Conservation (phyloP, 768 basidiomycete genomes). For the Rhodotorula babjevae region DNA sequence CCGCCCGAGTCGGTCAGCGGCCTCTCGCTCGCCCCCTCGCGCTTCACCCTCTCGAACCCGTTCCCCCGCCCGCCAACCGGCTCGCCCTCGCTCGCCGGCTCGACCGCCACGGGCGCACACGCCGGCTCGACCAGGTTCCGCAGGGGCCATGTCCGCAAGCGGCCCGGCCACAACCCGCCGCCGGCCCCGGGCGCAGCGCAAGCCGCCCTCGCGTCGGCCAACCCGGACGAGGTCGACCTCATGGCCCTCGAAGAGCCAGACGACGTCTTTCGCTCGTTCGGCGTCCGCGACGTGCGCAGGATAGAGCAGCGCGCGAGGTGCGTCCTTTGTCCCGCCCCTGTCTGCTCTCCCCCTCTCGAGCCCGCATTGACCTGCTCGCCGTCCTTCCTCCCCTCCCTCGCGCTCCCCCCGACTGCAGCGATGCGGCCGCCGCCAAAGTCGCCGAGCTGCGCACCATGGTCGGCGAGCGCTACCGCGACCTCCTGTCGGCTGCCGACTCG, state of each 20-base stretch:
- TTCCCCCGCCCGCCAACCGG: not conserved
- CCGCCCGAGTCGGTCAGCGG: constrained; percentile 17
- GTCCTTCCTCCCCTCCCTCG: too few species aligned
- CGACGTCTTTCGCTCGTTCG: constrained; percentile 38
- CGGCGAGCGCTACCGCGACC: constrained; percentile 44
- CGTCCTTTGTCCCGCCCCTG: not conserved
- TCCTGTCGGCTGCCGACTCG: constrained; percentile 42
- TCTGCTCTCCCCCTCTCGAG: too few species aligned
- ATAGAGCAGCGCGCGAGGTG: constrained; percentile 39
- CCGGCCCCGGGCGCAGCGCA: not conserved
- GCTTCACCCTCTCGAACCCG: not conserved
- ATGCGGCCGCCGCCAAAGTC: constrained; percentile 38
- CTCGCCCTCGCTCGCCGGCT: constrained; percentile 4
- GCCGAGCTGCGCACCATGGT: constrained; percentile 44
- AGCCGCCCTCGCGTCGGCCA: not conserved
- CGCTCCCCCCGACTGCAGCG: not conserved
- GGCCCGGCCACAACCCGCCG: not conserved
- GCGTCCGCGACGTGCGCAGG: constrained; percentile 41
- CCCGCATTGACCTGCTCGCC: not conserved
- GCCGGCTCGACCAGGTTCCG: constrained; percentile 7
- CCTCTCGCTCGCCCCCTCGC: not conserved
- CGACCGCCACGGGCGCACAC: constrained; percentile 16
- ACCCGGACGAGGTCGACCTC: constrained; percentile 34
- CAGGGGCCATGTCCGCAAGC: constrained; percentile 22
- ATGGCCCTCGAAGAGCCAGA: constrained; percentile 40